Base-by-base conservation (phyloP, 176 grass and related monocot genomes). In the Olyra latifolia region DNA sequence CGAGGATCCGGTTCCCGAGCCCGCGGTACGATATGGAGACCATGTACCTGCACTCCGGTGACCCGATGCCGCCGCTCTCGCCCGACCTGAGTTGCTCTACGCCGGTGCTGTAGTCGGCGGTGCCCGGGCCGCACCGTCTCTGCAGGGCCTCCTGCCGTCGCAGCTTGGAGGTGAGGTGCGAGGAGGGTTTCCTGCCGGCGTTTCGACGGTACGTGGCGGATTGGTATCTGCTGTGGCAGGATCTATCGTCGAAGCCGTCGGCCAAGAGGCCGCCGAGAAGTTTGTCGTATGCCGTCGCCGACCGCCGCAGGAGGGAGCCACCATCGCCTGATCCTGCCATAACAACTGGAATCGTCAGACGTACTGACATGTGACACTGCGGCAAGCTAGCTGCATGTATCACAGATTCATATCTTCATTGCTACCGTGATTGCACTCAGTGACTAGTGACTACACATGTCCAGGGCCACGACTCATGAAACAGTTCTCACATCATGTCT, bases 1-100 rank as follows among this genome's bases (percentile, higher is more conserved):
- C 83, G 38, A 96, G 66, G 25, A 96, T 88, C 27, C 87, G 60
- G 79, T 92, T 96, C 24, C 93, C 93, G 14, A 96, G 56, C 25
- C 93, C 93, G 15, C 76, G 28, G 78, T 79, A 84, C 3, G 85
- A 83, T 6, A 85, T 90, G 74, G 81, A 92, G 16, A 92, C 84
- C 0, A 90, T 13, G 69, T 90, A 96, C 30, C 77, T 87, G 78
- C 93, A 96, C 19, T 88, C 87, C 10, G 30, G 28, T 30, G 74
- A 78, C 20, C 7, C 74, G 2, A 11, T 11, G 28, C 20, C 43
- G 77, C 14, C 4, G 62, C 30, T 81, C 63, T 41, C 63, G 39
- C 84, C 85, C 2, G 85, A 87, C 38, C 82, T 77, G 5, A 97
- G 83, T 1, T 79, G 77, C 44, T 78, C 80, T 27, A 82, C 20